Evolutionary conservation across 441 rosid species (phyloP), one percentile per base, ranked within the genome.

Genomic region (Adansonia grandidieri): DNA sequence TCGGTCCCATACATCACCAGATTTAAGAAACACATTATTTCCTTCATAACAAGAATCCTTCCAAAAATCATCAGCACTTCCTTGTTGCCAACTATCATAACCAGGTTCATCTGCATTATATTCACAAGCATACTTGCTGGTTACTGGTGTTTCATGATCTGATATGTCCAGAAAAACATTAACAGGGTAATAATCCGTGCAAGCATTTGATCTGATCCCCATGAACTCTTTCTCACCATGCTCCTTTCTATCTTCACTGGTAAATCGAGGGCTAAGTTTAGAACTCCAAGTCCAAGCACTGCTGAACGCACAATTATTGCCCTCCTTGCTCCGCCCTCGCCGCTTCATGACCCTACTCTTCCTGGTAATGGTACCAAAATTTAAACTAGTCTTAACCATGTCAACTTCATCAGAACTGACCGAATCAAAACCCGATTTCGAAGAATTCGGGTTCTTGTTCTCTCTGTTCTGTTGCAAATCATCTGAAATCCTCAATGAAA

Each of bases 291-390:
- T 80, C 89, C 89, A 85, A 45, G 79, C 74, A 72, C 82, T 22
- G 28, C 85, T 51, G 82, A 79, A 71, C 22, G 58, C 81, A 57
- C 64, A 77, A 72, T 51, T 79, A 42, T 73, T 78, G 32, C 76
- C 83, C 61, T 65, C 77, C 17, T 22, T 51, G 73, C 75, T 72
- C 56, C 65, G 87, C 20, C 87, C 82, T 57, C 87, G 75, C 57
- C 89, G 85, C 78, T 79, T 87, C 89, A 86, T 89, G 48, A 82
- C 79, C 84, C 91, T 84, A 68, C 86, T 81, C 80, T 86, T 89
- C 82, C 88, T 80, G 40, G 88, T 84, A 32, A 89, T 73, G 70
- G 81, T 57, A n/a, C 91, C 87, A 61, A 87, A 86, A 70, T 81
- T 78, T 73, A 88, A 53, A 6, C 73, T 77, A 40, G 82, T 53